A percentile compares a stretch with the other conserved stretches of the same genome.
phyloP scores from a whole-genome alignment of 441 rosid species.

The Macaranga tanarius region DNA sequence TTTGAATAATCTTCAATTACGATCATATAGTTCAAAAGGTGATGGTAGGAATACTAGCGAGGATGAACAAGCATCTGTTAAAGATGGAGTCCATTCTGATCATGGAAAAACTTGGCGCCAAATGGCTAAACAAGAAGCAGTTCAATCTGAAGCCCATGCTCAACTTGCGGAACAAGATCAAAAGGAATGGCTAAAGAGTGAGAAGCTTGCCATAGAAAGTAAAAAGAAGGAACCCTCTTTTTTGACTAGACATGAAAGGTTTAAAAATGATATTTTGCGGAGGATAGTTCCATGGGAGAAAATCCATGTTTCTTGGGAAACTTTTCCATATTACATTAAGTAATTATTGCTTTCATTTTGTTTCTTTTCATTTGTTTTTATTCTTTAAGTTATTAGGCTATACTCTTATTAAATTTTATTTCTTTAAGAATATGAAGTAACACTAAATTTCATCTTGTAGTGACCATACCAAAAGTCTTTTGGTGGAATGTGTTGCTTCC shows the following conservation, averaged over 20 bases:
- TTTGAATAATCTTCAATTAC: slow-evolving; percentile 38
- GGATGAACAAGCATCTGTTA: slow-evolving; percentile 52
- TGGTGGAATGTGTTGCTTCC: slow-evolving; percentile 84
- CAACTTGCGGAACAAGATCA: slow-evolving; percentile 82
- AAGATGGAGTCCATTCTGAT: slow-evolving; percentile 41
- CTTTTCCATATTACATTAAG: slow-evolving; percentile 86
- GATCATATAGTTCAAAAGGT: slow-evolving; percentile 73
- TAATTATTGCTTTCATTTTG: slow-evolving; percentile 35
- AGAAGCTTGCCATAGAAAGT: slow-evolving; percentile 67
- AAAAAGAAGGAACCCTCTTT: slow-evolving; percentile 78
- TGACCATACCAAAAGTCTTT: slow-evolving; percentile 62
- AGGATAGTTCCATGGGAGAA: slow-evolving; percentile 90
- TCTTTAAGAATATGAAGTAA: slow-evolving; percentile 1
- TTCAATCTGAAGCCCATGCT: slow-evolving; percentile 55
- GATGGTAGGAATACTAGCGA: slow-evolving; percentile 80
- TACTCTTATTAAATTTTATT: neutral
- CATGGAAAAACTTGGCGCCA: slow-evolving; percentile 44
- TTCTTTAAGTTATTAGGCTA: slow-evolving; percentile 6
- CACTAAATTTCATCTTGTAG: slow-evolving; percentile 37
- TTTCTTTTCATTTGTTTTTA: slow-evolving; percentile 8
- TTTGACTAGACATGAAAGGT: slow-evolving; percentile 66
- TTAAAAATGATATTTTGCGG: slow-evolving; percentile 71
- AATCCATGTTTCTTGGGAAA: slow-evolving; percentile 82
- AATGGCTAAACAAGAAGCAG: slow-evolving; percentile 33
- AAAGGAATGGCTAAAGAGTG: slow-evolving; percentile 84